Base-by-base conservation (phyloP, 306 rosid genomes). In the Astragalus membranaceus region DNA sequence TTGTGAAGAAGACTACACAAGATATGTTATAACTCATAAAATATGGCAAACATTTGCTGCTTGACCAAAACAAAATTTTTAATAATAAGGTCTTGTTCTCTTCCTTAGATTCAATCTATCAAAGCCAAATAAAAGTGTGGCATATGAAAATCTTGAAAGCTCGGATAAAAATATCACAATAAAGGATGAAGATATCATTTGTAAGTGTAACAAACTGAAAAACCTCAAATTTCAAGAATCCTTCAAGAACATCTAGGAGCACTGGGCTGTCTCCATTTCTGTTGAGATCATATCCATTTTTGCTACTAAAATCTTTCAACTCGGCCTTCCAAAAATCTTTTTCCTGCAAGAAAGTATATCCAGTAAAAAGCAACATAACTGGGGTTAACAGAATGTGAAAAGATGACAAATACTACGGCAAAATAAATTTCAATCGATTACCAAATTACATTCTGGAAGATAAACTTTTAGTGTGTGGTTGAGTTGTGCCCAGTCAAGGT, bases 141-240 rank as follows among this genome's bases (percentile, higher is more conserved):
- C 64, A 60, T 17, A 44, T 30, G 52, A 50, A 20, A 10, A 36
- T 51, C 73, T n/a, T 67, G 17, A 58, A 66, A 29, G 53, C 65
- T 55, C 47, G 5, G 39, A 50, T 17, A n/a, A 41, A 52, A 70
- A 10, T 3, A 51, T 37, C 10, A 16, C 12, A 6, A 14, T 23
- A 57, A 14, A 41, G 2, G 41, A 35, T 5, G 67, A 73, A 36
- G 6, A 39, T 12, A 52, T 35, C 2, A 56, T 4, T 47, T 36
- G 63, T 3, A 26, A 26, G 30, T 14, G 71, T 50, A 61, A 29
- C 58, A 11, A 74, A 69, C 17, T 58, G 61, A 86, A 76, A 66
- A 61, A 95, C 99, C 99, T 95, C 99, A 83, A 89, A 92, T 76
- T 91, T 95, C 83, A 95, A 86, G 82, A 95, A 95, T 76, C 99